Evolutionary conservation across 805 yeast species (phyloP).

Genomic region (Yamadazyma sp.): DNA sequence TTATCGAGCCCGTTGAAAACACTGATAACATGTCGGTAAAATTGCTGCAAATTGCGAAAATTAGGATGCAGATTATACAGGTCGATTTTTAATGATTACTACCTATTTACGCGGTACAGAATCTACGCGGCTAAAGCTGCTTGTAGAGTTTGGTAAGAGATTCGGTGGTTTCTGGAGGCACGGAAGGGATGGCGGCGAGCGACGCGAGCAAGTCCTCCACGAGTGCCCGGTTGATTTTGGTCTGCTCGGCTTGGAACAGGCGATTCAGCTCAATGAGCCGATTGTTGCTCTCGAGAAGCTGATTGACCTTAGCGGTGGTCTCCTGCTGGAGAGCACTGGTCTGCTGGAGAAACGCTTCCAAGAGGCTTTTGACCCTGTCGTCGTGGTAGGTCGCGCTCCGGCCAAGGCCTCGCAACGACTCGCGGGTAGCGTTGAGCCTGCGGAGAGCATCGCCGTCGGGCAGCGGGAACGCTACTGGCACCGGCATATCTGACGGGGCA

Average conservation of each 20-base stretch:
- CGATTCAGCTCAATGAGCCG: conserved; percentile 10
- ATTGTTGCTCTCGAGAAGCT: conserved; percentile 2
- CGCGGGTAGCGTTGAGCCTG: background rate
- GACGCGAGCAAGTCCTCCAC: conserved; percentile 9
- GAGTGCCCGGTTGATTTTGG: conserved; percentile 15
- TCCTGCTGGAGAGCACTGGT: background rate
- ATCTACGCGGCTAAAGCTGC: too few relatives aligned
- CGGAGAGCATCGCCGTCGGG: background rate
- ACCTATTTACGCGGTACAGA: too few relatives aligned
- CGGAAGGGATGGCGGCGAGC: conserved; percentile 1
- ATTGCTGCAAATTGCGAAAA: too few relatives aligned
- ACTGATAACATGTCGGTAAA: too few relatives aligned
- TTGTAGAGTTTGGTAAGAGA: conserved; percentile 3
- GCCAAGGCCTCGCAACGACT: too few relatives aligned
- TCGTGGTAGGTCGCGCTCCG: too few relatives aligned
- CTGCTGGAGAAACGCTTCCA: conserved; percentile 1
- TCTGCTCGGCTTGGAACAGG: conserved; percentile 14
- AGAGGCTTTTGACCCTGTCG: background rate
- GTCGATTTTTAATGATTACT: too few relatives aligned
- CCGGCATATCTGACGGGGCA: background rate
- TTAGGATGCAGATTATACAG: too few relatives aligned
- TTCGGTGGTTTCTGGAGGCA: conserved; percentile 2
- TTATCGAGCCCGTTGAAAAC: too few relatives aligned
- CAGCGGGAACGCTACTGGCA: background rate
- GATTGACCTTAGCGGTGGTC: conserved; percentile 1